Conservation (phyloP, 371 early-diverging fungal genomes). For the Cokeromyces recurvatus region DNA sequence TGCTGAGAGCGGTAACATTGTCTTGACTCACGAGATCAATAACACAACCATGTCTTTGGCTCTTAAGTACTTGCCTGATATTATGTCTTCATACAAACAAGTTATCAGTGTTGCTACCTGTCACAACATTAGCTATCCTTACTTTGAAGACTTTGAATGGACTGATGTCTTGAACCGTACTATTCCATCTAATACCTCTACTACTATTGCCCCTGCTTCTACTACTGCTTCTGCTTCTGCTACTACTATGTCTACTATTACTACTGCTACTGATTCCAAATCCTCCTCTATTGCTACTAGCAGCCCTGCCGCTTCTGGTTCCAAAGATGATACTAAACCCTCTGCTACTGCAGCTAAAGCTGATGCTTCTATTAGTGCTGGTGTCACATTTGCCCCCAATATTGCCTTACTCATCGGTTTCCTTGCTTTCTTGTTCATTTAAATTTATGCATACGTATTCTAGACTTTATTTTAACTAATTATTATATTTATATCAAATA, state of each 20-base stretch:
- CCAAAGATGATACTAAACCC: no score
- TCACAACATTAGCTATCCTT: conserved; percentile 43
- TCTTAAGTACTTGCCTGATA: conserved; percentile 32
- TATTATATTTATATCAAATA: no score
- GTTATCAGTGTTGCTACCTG: conserved; percentile 47
- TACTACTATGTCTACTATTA: no score
- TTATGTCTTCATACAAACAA: conserved; percentile 35
- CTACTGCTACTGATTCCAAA: no score
- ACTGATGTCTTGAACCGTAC: conserved; percentile 14
- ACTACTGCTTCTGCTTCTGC: conserved; percentile 8
- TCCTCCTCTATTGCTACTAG: background rate
- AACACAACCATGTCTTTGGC: conserved; percentile 44
- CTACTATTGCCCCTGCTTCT: conserved; percentile 5
- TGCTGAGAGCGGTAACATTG: conserved; percentile 32
- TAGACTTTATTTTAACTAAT: no score
- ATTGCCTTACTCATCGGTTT: no score
- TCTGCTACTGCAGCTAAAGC: background rate
- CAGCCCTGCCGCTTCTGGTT: no score
- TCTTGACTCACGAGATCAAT: conserved; percentile 48
- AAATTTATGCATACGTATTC: no score
- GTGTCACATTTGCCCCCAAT: no score
- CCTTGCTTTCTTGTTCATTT: no score
- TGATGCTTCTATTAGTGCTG: no score
- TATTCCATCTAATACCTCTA: conserved; percentile 3
- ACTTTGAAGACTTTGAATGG: conserved; percentile 31